phyloP scores from a whole-genome alignment of 176 grass and related monocot species.

The Avena eriantha region DNA sequence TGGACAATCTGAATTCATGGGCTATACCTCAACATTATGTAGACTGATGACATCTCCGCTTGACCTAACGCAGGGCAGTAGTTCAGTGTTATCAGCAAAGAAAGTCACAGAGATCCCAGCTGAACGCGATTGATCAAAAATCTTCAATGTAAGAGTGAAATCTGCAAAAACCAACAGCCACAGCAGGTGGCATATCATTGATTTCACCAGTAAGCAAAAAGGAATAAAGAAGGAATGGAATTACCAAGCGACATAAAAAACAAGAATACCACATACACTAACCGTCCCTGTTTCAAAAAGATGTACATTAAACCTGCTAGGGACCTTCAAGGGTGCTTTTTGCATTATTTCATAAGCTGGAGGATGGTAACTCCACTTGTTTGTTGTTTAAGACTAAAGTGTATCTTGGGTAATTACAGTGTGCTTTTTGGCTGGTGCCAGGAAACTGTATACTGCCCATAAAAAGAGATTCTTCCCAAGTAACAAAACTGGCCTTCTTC shows the following conservation, averaged over 20 bases:
- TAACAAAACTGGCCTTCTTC: not conserved
- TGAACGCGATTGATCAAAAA: constrained; percentile 60
- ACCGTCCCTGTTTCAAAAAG: not conserved
- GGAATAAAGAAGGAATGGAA: constrained; percentile 5
- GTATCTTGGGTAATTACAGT: not conserved
- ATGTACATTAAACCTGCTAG: not conserved
- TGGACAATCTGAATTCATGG: constrained; percentile 38
- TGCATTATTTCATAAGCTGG: constrained; percentile 9
- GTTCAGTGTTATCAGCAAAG: constrained; percentile 54
- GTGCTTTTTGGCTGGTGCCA: not conserved
- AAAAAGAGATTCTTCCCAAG: not conserved
- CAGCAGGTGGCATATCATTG: not conserved
- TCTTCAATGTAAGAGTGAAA: constrained; percentile 71
- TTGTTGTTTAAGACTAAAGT: not conserved
- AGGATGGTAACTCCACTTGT: constrained; percentile 8
- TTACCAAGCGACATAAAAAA: not conserved
- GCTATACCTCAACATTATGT: constrained; percentile 68
- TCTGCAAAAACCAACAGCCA: constrained; percentile 50
- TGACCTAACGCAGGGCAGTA: constrained; percentile 63
- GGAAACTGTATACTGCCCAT: not conserved
- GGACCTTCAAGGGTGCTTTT: not conserved
- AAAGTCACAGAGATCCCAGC: constrained; percentile 66
- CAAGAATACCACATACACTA: not conserved
- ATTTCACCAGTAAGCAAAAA: not conserved
- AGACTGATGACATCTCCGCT: constrained; percentile 80